A percentile compares a stretch with the other conserved stretches of the same genome.
Conservation (phyloP, 176 grass and related monocot genomes). For the Oryza nivara region DNA sequence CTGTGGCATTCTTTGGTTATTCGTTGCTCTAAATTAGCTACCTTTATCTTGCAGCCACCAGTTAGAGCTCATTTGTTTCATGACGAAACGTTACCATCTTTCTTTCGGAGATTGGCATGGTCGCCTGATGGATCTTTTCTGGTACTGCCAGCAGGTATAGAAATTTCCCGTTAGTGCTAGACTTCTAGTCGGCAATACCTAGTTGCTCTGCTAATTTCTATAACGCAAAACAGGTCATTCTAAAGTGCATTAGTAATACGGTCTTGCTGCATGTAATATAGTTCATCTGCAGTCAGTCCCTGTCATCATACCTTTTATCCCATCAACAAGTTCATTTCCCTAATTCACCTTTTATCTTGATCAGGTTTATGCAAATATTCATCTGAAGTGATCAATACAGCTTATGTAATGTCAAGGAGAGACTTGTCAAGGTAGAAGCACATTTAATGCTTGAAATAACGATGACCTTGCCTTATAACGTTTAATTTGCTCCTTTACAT, state of each 20-base stretch:
- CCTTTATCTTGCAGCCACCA: conserved; percentile 60
- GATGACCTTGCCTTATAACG: background rate
- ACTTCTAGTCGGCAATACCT: background rate
- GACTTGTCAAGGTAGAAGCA: conserved; percentile 90
- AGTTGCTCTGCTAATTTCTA: background rate
- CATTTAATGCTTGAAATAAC: conserved; percentile 22
- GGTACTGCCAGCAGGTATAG: conserved; percentile 83
- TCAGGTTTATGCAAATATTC: conserved; percentile 75
- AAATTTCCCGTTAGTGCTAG: background rate
- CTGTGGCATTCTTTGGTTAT: conserved; percentile 7
- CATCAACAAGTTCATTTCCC: conserved; percentile 22
- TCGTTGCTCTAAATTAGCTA: conserved; percentile 9
- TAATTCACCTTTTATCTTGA: conserved; percentile 33
- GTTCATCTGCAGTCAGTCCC: conserved; percentile 7
- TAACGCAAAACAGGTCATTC: background rate
- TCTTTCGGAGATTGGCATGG: conserved; percentile 94
- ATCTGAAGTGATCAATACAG: conserved; percentile 77
- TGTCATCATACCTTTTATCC: background rate
- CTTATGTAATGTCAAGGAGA: conserved; percentile 86
- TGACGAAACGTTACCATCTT: conserved; percentile 95
- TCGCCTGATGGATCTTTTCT: conserved; percentile 97
- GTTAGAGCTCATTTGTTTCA: conserved; percentile 86
- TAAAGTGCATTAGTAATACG: background rate
- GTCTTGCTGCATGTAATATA: conserved; percentile 31
- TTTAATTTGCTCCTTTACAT: background rate